A percentile compares a stretch with the other conserved stretches of the same genome.
These are phyloP conservation scores for Fusarium sacchari DNA, from an alignment of 2,329 filamentous ascomycete species.

Conservation along the genomic window DNA sequence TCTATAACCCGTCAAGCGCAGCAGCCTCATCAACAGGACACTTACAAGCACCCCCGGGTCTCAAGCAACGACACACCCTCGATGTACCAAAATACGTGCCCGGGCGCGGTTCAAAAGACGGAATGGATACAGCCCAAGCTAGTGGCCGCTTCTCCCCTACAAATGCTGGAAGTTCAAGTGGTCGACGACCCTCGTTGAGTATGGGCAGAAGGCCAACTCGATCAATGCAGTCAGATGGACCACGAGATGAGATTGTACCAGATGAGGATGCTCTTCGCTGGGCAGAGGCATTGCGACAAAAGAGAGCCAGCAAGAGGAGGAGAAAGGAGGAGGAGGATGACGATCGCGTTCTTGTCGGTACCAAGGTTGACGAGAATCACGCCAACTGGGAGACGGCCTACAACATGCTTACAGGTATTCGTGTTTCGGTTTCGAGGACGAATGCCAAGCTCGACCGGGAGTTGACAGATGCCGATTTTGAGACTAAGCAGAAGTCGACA, in stretches of 20 bases:
- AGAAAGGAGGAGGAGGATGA: conserved; percentile 89
- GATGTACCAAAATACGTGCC: conserved; percentile 80
- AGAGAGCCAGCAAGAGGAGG: conserved; percentile 86
- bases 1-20: conserved; percentile 58
- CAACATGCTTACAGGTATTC: conserved; percentile 99
- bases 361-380: conserved; percentile 96
- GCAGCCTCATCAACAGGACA: conserved; percentile 60
- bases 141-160: conserved; percentile 85
- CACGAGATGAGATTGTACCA: conserved; percentile 82
- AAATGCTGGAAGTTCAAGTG: conserved; percentile 60
- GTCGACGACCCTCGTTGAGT: conserved; percentile 83
- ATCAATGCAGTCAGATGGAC: conserved; percentile 85
- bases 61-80: conserved; percentile 87
- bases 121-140: conserved; percentile 71
- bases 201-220: conserved; percentile 83
- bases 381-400: conserved; percentile 98
- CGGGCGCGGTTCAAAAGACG: conserved; percentile 78
- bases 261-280: conserved; percentile 93
- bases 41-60: conserved; percentile 61
- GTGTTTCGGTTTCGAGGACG: conserved; percentile 93
- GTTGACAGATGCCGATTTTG: conserved; percentile 90
- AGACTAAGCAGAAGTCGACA: conserved; percentile 95
- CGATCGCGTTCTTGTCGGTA: conserved; percentile 93
- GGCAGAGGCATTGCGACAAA: conserved; percentile 93
- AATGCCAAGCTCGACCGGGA: conserved; percentile 96